Evolutionary conservation across 2,329 filamentous ascomycete species (phyloP).

Genomic region (Calonectria leucothoes): DNA sequence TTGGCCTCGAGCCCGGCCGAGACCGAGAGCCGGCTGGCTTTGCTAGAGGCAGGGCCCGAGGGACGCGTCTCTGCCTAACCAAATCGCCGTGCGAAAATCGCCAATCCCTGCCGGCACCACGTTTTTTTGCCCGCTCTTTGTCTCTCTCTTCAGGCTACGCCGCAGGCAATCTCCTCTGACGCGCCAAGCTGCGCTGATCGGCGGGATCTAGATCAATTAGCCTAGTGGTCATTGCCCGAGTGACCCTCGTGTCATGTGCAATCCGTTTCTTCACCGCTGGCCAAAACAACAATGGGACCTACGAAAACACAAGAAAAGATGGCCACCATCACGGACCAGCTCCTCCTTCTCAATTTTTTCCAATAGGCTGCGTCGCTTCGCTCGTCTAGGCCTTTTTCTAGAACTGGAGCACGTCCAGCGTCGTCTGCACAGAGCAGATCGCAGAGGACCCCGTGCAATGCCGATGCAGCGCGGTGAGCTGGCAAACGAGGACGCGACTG

Average conservation of each 20-base stretch:
- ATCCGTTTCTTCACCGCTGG: background rate
- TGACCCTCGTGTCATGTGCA: background rate
- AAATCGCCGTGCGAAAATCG: background rate
- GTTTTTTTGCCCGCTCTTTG: background rate
- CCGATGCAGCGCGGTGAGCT: background rate
- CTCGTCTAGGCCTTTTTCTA: background rate
- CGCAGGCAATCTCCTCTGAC: background rate
- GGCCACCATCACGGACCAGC: background rate
- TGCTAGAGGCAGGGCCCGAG: background rate
- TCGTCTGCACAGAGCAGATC: background rate
- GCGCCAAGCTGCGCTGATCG: background rate
- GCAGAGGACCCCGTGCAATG: background rate
- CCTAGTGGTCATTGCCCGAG: background rate
- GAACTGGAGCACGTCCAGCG: background rate
- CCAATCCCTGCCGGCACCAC: background rate
- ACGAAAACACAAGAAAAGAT: background rate
- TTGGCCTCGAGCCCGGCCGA: background rate
- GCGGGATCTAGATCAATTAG: constrained; percentile 3
- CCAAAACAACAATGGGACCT: background rate
- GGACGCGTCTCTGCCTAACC: constrained; percentile 1
- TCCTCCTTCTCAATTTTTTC: background rate
- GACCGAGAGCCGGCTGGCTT: background rate
- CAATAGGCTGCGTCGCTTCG: background rate
- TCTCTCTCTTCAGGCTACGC: background rate
- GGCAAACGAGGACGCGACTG: background rate